These are phyloP conservation scores for Globisporangium abappressorium DNA, from an alignment of 352 stramenopile genomes.

Conservation along the genomic window DNA sequence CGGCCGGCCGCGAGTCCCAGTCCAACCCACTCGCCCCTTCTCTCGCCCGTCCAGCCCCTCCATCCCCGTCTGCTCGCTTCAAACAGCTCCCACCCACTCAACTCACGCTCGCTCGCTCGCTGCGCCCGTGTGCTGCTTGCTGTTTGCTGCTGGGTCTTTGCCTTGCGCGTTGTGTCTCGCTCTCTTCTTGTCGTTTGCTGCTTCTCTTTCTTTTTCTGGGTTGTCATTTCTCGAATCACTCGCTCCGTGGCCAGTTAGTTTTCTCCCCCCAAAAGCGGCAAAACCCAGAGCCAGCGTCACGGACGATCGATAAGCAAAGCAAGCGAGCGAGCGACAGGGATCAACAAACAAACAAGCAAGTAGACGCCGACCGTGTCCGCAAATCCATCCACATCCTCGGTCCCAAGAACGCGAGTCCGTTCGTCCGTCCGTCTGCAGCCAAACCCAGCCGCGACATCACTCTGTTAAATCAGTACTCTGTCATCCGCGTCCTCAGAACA, in stretches of 20 bases:
- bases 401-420: too few relatives aligned
- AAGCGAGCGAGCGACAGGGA: neutral
- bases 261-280: neutral
- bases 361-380: neutral
- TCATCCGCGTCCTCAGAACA: conserved; percentile 3
- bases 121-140: neutral
- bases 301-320: neutral
- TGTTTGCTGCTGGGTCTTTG: neutral
- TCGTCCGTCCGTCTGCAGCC: neutral
- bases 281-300: neutral
- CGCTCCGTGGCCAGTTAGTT: conserved; percentile 6
- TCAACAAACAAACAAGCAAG: neutral
- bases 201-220: conserved; percentile 5
- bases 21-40: conserved; percentile 11
- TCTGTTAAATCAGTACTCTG: neutral
- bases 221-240: conserved; percentile 16
- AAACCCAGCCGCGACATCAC: neutral
- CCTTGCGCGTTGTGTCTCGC: neutral
- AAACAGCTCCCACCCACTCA: conserved; percentile 15
- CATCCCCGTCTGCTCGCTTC: conserved; percentile 12
- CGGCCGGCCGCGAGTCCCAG: neutral
- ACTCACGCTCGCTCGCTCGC: too few relatives aligned
- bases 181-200: neutral
- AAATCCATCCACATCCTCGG: too few relatives aligned
- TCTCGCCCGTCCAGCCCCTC: conserved; percentile 8